These are phyloP conservation scores for Tulasnella sp. DNA, from an alignment of 768 basidiomycete species.

Conservation along the genomic window DNA sequence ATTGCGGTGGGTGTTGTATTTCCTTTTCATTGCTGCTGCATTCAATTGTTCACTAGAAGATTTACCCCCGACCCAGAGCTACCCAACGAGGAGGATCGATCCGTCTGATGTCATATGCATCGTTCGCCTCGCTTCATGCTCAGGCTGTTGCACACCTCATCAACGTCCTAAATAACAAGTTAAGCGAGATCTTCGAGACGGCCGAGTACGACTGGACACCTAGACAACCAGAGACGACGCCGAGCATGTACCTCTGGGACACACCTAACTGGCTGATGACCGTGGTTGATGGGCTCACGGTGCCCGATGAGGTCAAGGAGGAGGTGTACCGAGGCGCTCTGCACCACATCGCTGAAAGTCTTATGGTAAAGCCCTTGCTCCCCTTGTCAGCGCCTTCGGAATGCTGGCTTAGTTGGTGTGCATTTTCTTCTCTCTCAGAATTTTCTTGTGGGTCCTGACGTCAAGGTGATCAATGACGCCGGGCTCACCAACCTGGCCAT, in stretches of 20 bases:
- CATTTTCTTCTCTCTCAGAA: constrained; percentile 36
- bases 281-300: constrained; percentile 79
- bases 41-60: not conserved
- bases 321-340: constrained; percentile 83
- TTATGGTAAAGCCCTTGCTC: constrained; percentile 53
- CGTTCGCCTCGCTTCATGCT: constrained; percentile 60
- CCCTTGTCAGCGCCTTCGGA: not conserved
- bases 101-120: constrained; percentile 41
- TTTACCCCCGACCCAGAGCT: constrained; percentile 54
- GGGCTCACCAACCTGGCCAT: constrained; percentile 76
- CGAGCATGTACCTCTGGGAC: constrained; percentile 92
- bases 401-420: too few species aligned
- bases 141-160: constrained; percentile 68
- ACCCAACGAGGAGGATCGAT: constrained; percentile 77
- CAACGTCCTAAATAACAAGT: constrained; percentile 75
- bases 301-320: constrained; percentile 79
- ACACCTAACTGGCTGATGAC: constrained; percentile 94
- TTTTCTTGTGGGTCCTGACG: constrained; percentile 65
- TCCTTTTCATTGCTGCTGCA: not conserved
- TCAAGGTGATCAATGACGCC: constrained; percentile 76
- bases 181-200: constrained; percentile 91
- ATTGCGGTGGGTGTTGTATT: constrained; percentile 45
- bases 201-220: constrained; percentile 93
- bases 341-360: constrained; percentile 73
- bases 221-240: constrained; percentile 40